Conservation (phyloP, 1,284 basidiomycete genomes). For the Heterobasidion irregulare region DNA sequence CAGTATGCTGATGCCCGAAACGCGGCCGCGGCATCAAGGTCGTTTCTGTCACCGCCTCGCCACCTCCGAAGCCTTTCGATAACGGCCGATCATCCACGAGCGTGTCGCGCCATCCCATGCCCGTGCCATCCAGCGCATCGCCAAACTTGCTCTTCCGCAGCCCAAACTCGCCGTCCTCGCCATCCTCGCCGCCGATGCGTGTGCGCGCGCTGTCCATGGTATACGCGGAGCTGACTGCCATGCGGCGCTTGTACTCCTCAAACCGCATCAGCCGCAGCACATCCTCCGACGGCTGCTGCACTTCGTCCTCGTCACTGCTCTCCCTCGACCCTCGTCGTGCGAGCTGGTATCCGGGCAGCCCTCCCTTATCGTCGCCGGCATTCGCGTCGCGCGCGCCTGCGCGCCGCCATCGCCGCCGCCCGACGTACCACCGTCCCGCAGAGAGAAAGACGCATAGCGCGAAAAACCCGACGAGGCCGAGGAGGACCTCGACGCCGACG, state of each 20-base stretch:
- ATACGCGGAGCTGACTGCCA: conserved; percentile 19
- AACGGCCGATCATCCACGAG: conserved; percentile 14
- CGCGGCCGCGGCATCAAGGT: too few species aligned
- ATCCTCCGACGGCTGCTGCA: conserved; percentile 20
- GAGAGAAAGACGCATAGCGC: conserved; percentile 46
- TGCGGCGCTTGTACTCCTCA: conserved; percentile 21
- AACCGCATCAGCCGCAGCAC: conserved; percentile 22
- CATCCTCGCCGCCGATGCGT: conserved; percentile 16
- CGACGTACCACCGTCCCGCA: conserved; percentile 38
- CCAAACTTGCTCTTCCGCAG: neutral
- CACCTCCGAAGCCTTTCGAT: neutral
- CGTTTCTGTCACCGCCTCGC: neutral
- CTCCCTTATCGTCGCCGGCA: neutral
- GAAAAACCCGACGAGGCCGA: conserved; percentile 49
- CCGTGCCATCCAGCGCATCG: neutral
- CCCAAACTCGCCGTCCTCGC: conserved; percentile 19
- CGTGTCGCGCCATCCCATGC: conserved; percentile 17
- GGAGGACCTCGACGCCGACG: conserved; percentile 52
- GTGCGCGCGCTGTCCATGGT: conserved; percentile 27
- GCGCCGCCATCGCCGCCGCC: conserved; percentile 21
- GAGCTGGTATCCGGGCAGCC: conserved; percentile 13
- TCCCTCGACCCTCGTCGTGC: conserved; percentile 17
- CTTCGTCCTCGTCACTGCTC: conserved; percentile 11
- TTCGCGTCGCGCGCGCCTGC: conserved; percentile 12
- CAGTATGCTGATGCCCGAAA: conserved; percentile 7